Base-by-base conservation (phyloP, 192 early-diverging fungal genomes). In the Linnemannia zychae region DNA sequence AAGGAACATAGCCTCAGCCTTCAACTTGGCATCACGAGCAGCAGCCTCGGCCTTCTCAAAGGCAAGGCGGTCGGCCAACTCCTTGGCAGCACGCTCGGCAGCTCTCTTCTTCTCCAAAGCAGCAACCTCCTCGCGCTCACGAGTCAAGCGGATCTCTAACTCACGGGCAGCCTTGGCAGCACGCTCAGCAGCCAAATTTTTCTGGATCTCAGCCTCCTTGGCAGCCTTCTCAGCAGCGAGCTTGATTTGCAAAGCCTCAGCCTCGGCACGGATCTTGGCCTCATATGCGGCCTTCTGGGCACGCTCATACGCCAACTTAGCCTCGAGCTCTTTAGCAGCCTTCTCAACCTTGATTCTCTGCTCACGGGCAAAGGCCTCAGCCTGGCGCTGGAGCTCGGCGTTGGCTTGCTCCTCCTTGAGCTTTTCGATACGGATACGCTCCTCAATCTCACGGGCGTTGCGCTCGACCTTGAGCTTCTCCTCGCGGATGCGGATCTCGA, bases 261-360 rank as follows among this genome's bases (percentile, higher is more conserved):
- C 60, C 52, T 75, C 73, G n/a, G 63, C 74, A 20, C 46, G 52
- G 44, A 67, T 31, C 31, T 44, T 53, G 44, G 63, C 74, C 44
- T 75, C 74, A 36, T 53, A 53, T 9, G 74, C 74, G 18, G 44
- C 60, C 44, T 33, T 75, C 4, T 60, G 47, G 20, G 67, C 67
- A n/a, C 40, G 36, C 36, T 77, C 67, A 6, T 34, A 0, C 11
- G 47, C 47, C 6, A 63, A 33, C 7, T 31, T 31, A 15, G 47
- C 31, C 44, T 47, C 57, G n/a, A 48, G 12, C 60, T 75, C 74
- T 3, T 67, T 66, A 36, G 72, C 49, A 47, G 74, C 68, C 67
- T 76, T 71, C 67, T 82, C 75, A 24, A 36, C 70, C 69, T 76
- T 81, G 37, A 73, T 3, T 7, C 33, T 75, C 37, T 78, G 50